phyloP scores from a whole-genome alignment of 2,329 filamentous ascomycete species.

The Zymoseptoria pseudotritici region DNA sequence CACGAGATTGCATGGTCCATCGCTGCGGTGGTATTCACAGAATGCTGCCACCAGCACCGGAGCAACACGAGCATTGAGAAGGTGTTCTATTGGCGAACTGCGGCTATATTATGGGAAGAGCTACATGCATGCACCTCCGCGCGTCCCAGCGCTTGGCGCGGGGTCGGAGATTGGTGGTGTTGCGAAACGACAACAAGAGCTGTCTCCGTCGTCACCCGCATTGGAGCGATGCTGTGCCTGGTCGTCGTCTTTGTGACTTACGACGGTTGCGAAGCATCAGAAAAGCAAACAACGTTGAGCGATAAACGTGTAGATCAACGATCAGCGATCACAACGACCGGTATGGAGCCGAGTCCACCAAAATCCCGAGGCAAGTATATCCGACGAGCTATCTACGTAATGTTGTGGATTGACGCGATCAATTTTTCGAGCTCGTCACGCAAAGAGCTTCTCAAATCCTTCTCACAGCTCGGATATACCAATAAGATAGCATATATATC shows the following conservation, averaged over 20 bases:
- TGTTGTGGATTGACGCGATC: not conserved
- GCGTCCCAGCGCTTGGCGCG: not conserved
- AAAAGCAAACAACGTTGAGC: not conserved
- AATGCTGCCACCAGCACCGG: no score
- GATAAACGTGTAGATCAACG: not conserved
- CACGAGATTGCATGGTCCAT: not conserved
- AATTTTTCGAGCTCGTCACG: not conserved
- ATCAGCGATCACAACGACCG: not conserved
- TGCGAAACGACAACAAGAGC: not conserved
- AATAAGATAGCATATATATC: not conserved
- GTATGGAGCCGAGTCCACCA: not conserved
- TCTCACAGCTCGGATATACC: not conserved
- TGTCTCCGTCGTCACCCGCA: not conserved
- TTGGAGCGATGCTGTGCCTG: not conserved
- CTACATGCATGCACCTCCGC: not conserved
- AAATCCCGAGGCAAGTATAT: not conserved
- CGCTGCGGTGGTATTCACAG: no score
- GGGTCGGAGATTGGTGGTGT: not conserved
- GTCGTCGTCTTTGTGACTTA: not conserved
- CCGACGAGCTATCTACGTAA: not conserved
- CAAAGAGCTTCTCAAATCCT: not conserved
- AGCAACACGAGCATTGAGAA: not conserved
- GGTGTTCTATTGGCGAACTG: not conserved
- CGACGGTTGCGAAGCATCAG: not conserved
- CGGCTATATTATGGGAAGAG: not conserved